These are phyloP conservation scores for Penicillium cataractarum DNA, from an alignment of 495 filamentous ascomycete genomes.

Conservation along the genomic window DNA sequence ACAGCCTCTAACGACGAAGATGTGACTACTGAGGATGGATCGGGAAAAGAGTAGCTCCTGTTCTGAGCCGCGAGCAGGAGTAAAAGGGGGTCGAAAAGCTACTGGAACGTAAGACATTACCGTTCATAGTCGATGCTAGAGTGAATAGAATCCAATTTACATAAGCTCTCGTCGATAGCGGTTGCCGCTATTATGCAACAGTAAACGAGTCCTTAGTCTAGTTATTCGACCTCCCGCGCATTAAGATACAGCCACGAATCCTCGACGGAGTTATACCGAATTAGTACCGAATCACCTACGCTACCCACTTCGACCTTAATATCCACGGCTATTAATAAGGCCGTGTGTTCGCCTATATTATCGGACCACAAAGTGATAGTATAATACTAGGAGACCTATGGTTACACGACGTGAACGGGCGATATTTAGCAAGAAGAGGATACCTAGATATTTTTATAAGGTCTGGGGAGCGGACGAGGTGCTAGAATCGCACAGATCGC, in stretches of 20 bases:
- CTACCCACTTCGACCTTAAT: background rate
- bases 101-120: constrained; percentile 2
- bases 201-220: background rate
- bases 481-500: background rate
- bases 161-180: background rate
- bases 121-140: constrained; percentile 7
- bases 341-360: background rate
- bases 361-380: background rate
- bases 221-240: background rate
- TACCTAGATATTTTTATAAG: background rate
- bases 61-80: constrained; percentile 10
- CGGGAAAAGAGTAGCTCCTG: constrained; percentile 11
- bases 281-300: background rate
- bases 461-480: background rate
- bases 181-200: background rate
- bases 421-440: background rate
- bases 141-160: constrained; percentile 8
- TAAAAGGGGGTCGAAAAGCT: constrained; percentile 7
- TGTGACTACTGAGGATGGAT: background rate
- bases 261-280: background rate
- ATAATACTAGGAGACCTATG: constrained; percentile 3
- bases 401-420: background rate
- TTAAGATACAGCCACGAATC: background rate
- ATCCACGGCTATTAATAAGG: background rate
- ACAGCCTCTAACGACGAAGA: background rate